Percentiles rank a stretch among this genome's conserved stretches.
Evolutionary conservation across 192 early-diverging fungal species (phyloP).

Genomic region (Linnemannia elongata): DNA sequence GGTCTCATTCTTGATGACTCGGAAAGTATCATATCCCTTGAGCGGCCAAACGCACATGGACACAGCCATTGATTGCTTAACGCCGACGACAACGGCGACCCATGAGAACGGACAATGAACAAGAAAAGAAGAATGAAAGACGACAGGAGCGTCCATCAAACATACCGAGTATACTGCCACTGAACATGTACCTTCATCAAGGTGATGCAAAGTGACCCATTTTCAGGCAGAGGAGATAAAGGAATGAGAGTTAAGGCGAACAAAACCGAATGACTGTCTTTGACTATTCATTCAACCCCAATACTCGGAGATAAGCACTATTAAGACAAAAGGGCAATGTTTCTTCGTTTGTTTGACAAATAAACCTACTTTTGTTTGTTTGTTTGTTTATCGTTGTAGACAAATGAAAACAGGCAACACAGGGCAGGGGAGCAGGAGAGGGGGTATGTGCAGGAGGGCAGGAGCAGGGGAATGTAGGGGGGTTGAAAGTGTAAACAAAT

Average conservation of each 20-base stretch:
- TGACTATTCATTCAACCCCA: neutral
- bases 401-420: no score
- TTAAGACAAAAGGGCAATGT: neutral
- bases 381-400: neutral
- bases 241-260: neutral
- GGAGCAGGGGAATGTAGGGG: neutral
- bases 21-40: neutral
- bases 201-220: neutral
- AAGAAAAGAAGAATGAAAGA: neutral
- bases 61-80: neutral
- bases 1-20: conserved; percentile 3
- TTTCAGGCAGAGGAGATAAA: neutral
- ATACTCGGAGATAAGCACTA: neutral
- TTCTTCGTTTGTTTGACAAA: neutral
- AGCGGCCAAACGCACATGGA: no score
- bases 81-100: no score
- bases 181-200: neutral
- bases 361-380: neutral
- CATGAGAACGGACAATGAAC: neutral
- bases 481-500: neutral
- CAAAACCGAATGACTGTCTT: neutral
- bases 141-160: neutral
- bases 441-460: no score
- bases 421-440: no score
- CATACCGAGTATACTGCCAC: neutral